A percentile compares a stretch with the other conserved stretches of the same genome.
Evolutionary conservation across 805 yeast species (phyloP).

Genomic region (Lipomyces starkeyi): DNA sequence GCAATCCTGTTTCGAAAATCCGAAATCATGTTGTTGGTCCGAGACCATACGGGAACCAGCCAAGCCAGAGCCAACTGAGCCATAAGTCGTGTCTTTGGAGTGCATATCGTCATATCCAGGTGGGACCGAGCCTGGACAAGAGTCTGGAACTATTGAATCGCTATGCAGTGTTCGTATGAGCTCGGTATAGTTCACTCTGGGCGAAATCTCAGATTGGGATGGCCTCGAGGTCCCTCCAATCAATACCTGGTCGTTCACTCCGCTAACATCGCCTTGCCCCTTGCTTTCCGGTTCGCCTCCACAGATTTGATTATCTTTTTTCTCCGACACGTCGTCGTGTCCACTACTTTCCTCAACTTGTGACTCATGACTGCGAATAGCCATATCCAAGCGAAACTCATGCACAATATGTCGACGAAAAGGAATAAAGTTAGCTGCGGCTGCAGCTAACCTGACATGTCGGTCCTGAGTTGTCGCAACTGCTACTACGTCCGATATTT

Average conservation of each 20-base stretch:
- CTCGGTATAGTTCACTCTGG: background rate
- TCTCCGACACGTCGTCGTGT: background rate
- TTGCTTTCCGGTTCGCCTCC: background rate
- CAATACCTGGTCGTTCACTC: background rate
- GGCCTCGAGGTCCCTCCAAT: background rate
- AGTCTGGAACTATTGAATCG: background rate
- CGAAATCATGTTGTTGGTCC: background rate
- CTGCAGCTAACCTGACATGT: background rate
- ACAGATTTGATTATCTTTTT: background rate
- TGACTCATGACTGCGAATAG: background rate
- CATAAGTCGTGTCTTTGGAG: background rate
- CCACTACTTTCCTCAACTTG: background rate
- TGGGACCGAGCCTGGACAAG: background rate
- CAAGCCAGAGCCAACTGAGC: background rate
- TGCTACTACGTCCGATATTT: background rate
- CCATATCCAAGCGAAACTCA: background rate
- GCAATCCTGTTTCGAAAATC: background rate
- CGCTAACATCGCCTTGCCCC: background rate
- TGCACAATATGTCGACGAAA: constrained; percentile 1
- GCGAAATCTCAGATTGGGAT: background rate
- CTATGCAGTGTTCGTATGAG: background rate
- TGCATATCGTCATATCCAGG: background rate
- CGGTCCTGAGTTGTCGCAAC: constrained; percentile 9
- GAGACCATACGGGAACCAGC: background rate
- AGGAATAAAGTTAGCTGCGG: background rate